Percentiles rank a stretch among this genome's conserved stretches.
phyloP scores from a whole-genome alignment of 1,284 basidiomycete species.

The Cystobasidiaceae sp. region DNA sequence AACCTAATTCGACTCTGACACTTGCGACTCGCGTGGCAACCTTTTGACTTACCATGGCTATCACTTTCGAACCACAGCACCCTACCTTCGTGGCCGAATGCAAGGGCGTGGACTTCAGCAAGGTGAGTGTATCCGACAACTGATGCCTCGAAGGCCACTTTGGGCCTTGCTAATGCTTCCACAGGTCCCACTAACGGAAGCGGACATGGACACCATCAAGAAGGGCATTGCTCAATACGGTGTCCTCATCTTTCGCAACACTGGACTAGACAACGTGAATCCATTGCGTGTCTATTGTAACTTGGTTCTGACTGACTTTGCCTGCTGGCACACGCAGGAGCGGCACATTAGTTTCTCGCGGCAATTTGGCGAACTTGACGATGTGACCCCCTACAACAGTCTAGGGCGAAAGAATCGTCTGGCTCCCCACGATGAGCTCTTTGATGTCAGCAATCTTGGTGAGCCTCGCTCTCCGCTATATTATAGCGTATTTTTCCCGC shows the following conservation, averaged over 20 bases:
- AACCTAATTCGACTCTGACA: too few relatives aligned
- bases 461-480: neutral
- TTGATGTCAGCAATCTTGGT: constrained; percentile 39
- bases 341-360: constrained; percentile 40
- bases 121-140: constrained; percentile 29
- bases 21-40: neutral
- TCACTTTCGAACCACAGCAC: constrained; percentile 12
- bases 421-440: constrained; percentile 37
- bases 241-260: constrained; percentile 42
- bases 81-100: constrained; percentile 39
- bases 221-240: constrained; percentile 36
- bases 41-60: neutral
- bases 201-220: neutral
- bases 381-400: constrained; percentile 36
- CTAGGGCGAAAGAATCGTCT: constrained; percentile 35
- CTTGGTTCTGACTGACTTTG: neutral
- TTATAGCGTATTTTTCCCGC: neutral
- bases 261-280: constrained; percentile 37
- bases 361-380: constrained; percentile 39
- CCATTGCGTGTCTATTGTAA: too few relatives aligned
- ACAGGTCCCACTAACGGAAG: neutral
- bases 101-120: constrained; percentile 38
- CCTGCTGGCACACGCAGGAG: neutral
- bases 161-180: constrained; percentile 30
- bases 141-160: neutral